These are phyloP conservation scores for Saturnispora zaruensis DNA, from an alignment of 805 yeast genomes.

Conservation along the genomic window DNA sequence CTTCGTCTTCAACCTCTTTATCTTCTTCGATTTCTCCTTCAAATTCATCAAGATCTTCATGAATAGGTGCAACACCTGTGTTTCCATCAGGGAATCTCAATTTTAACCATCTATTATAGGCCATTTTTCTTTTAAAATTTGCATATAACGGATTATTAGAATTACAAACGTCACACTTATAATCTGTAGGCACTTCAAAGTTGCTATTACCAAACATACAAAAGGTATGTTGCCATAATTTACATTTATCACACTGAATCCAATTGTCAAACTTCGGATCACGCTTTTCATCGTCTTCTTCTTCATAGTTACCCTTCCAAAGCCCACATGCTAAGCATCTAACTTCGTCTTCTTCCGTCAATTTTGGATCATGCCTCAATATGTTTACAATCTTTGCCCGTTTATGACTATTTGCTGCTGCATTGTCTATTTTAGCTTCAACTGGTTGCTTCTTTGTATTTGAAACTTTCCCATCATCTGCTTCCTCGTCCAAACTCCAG, in stretches of 20 bases:
- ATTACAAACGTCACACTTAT: slow-evolving; percentile 49
- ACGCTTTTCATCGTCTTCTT: slow-evolving; percentile 36
- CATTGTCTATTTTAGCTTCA: background rate
- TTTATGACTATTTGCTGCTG: background rate
- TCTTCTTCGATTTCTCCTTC: slow-evolving; percentile 7
- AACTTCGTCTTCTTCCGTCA: slow-evolving; percentile 33
- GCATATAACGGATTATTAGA: slow-evolving; percentile 28
- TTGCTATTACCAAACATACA: slow-evolving; percentile 46
- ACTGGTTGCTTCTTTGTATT: background rate
- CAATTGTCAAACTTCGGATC: slow-evolving; percentile 35
- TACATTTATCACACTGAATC: slow-evolving; percentile 60
- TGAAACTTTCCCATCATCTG: background rate
- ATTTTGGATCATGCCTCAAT: slow-evolving; percentile 17
- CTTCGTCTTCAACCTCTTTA: slow-evolving; percentile 2
- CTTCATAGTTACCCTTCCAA: slow-evolving; percentile 48
- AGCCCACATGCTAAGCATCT: slow-evolving; percentile 58
- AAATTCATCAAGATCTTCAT: slow-evolving; percentile 5
- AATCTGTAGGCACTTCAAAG: slow-evolving; percentile 36
- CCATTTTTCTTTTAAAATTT: slow-evolving; percentile 26
- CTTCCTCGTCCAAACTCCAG: slow-evolving; percentile 6
- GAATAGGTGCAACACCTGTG: background rate
- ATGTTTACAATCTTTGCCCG: background rate
- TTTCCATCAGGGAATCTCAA: slow-evolving; percentile 7
- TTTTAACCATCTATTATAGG: slow-evolving; percentile 24
- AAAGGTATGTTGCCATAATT: slow-evolving; percentile 63